A percentile compares a stretch with the other conserved stretches of the same genome.
Evolutionary conservation across 164 flowering plant genomes (phyloP).

Genomic region (Magnolia changhungtana): DNA sequence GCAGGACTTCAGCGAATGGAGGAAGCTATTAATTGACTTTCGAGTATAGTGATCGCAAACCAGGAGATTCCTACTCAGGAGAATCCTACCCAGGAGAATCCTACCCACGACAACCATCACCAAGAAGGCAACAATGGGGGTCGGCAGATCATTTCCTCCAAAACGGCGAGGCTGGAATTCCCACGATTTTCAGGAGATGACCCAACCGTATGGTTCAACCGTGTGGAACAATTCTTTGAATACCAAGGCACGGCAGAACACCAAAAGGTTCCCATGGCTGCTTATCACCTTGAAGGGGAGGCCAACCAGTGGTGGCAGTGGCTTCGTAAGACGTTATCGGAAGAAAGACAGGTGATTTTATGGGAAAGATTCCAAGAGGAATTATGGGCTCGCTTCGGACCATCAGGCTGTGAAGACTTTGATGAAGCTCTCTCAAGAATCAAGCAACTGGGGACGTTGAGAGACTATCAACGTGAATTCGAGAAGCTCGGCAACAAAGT

Average conservation of each 20-base stretch:
- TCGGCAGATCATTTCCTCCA: too few relatives aligned
- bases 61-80: too few relatives aligned
- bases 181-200: not conserved
- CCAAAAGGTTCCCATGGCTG: not conserved
- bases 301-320: slow-evolving; percentile 8
- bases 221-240: slow-evolving; percentile 1
- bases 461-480: not conserved
- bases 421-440: not conserved
- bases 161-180: too few relatives aligned
- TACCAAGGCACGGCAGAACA: not conserved
- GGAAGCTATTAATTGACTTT: too few relatives aligned
- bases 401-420: not conserved
- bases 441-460: not conserved
- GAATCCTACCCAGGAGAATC: too few relatives aligned
- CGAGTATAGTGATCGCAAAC: too few relatives aligned
- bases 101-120: too few relatives aligned
- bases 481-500: not conserved
- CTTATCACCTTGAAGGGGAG: slow-evolving; percentile 3
- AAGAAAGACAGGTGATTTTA: not conserved
- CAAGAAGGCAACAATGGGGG: too few relatives aligned
- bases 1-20: too few relatives aligned
- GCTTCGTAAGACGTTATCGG: not conserved
- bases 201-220: not conserved
- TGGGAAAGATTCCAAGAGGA: not conserved
- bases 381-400: not conserved